Percentiles rank a stretch among this genome's conserved stretches.
These are phyloP conservation scores for Coniferiporia weirii DNA, from an alignment of 1,284 basidiomycete genomes.

Conservation along the genomic window DNA sequence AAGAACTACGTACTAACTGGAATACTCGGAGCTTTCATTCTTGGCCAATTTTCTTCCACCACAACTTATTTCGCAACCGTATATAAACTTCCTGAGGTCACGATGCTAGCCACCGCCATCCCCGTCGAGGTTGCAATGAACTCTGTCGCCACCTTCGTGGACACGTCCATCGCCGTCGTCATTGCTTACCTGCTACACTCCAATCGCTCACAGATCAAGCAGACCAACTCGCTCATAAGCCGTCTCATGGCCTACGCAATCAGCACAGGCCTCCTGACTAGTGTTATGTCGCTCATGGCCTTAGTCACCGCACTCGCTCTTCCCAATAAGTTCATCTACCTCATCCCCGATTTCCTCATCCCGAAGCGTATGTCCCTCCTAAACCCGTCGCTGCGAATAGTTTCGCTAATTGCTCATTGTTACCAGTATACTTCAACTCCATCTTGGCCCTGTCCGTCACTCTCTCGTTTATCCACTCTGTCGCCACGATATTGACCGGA, in stretches of 20 bases:
- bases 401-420: too few species aligned
- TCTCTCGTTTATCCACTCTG: not conserved
- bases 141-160: conserved; percentile 2
- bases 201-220: not conserved
- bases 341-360: not conserved
- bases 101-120: not conserved
- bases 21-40: not conserved
- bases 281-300: not conserved
- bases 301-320: not conserved
- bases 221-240: conserved; percentile 11
- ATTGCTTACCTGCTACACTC: conserved; percentile 6
- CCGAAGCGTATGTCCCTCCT: not conserved
- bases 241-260: conserved; percentile 13
- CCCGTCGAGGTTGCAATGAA: too few species aligned
- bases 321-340: conserved; percentile 6
- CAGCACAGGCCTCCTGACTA: conserved; percentile 20
- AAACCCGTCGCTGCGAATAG: not conserved
- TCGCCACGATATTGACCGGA: not conserved
- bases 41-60: not conserved
- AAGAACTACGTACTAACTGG: not conserved
- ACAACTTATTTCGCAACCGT: not conserved
- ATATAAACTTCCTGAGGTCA: not conserved
- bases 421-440: conserved; percentile 5
- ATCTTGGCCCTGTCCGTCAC: not conserved
- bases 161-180: conserved; percentile 9